Base-by-base conservation (phyloP, 306 rosid genomes). In the Dryas octopetala region DNA sequence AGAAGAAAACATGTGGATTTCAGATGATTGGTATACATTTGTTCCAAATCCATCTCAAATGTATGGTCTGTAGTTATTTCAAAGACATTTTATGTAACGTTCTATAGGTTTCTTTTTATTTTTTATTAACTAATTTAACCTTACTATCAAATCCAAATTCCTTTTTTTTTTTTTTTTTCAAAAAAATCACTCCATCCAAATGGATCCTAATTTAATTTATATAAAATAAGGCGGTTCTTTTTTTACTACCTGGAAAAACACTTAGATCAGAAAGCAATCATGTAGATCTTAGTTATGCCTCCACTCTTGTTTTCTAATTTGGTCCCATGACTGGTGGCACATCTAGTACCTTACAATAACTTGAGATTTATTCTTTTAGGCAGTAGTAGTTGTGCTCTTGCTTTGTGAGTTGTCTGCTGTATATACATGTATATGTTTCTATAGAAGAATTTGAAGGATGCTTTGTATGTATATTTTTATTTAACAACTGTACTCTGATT, bases 401-500 rank as follows among this genome's bases (percentile, higher is more conserved):
- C 3, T 17, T 16, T 55, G 6, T 55, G 60, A 32, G 38, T 32
- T 32, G 38, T 32, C 38, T 32, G 38, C 38, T 23, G 4, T 17
- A 9, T 57, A 17, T 3, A 17, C 9, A 19, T 58, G 32, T 58
- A 58, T 14, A 3, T 58, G 62, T 58, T 17, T 23, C 32, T 54
- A 4, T 23, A 23, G 40, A 58, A 61, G 17, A 61, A 28, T 61
- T 32, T 28, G 5, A 5, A 32, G 45, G 66, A 26, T 5, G 43
- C 66, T 5, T 32, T 32, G 40, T 10, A 26, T 26, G 19, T 9
- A 70, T 44, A 16, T 32, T 62, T 63, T 55, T 53, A 67, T 14
- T 76, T 84, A 44, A 84, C 74, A 69, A 60, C 23, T 9, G 47
- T 53, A 66, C 62, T 72, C 10, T 65, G 16, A 52, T 78, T 40